These are phyloP conservation scores for Candida schatavii DNA, from an alignment of 805 yeast species.

Conservation along the genomic window DNA sequence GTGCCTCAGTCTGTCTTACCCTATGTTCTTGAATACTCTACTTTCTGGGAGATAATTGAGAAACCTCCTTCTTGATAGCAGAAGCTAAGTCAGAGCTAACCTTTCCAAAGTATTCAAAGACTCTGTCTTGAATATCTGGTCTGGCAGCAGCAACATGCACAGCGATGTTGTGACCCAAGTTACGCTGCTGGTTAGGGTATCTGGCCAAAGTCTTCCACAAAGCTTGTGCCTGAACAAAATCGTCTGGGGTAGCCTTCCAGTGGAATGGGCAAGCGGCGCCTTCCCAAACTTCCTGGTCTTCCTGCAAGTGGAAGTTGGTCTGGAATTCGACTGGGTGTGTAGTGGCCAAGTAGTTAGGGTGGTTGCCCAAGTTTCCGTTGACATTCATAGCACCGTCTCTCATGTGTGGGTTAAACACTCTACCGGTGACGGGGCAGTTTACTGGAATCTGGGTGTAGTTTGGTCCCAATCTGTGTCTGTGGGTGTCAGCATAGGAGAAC, in stretches of 20 bases:
- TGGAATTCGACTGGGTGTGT: slow-evolving; percentile 49
- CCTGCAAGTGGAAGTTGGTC: slow-evolving; percentile 44
- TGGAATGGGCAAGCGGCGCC: slow-evolving; percentile 85
- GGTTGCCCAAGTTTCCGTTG: slow-evolving; percentile 65
- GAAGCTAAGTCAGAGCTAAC: slow-evolving; percentile 69
- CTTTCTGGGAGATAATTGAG: slow-evolving; percentile 49
- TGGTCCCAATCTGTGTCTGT: slow-evolving; percentile 70
- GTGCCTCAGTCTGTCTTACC: neutral
- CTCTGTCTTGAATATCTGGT: slow-evolving; percentile 74
- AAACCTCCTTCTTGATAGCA: slow-evolving; percentile 62
- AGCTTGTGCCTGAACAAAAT: slow-evolving; percentile 72
- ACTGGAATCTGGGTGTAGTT: slow-evolving; percentile 86
- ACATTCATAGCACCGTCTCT: slow-evolving; percentile 78
- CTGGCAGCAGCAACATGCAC: slow-evolving; percentile 69
- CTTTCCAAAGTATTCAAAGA: slow-evolving; percentile 69
- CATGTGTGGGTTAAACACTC: slow-evolving; percentile 58
- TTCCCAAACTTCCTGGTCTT: slow-evolving; percentile 75
- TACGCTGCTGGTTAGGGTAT: slow-evolving; percentile 78
- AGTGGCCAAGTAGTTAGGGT: slow-evolving; percentile 71
- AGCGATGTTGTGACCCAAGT: slow-evolving; percentile 81
- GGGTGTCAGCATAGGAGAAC: slow-evolving; percentile 75
- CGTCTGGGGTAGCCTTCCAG: slow-evolving; percentile 75
- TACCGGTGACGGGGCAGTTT: slow-evolving; percentile 66
- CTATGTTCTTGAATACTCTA: slow-evolving; percentile 16
- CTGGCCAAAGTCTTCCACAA: slow-evolving; percentile 77